phyloP scores from a whole-genome alignment of 116 monocot species.

The Thalassia testudinum region DNA sequence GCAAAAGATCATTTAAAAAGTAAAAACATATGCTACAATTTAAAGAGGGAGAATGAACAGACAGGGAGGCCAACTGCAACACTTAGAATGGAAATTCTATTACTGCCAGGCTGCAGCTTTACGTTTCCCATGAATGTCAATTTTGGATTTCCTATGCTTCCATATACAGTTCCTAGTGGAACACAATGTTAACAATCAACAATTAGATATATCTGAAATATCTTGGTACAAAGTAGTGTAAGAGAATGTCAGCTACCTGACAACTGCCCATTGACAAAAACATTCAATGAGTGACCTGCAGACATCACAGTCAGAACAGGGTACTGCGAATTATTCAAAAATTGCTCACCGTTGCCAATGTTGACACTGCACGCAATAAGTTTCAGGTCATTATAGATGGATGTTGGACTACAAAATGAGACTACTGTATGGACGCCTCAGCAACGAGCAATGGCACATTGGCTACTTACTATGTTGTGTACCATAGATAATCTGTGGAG shows the following conservation, averaged over 20 bases:
- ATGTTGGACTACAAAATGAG: too few species aligned
- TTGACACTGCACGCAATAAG: slow-evolving; percentile 36
- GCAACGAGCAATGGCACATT: not conserved
- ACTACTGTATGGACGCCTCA: too few species aligned
- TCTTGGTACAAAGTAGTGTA: not conserved
- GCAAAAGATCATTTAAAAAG: not conserved
- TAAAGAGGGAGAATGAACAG: not conserved
- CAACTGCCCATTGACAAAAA: slow-evolving; percentile 66
- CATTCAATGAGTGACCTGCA: slow-evolving; percentile 87
- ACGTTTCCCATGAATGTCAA: slow-evolving; percentile 49
- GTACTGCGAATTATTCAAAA: slow-evolving; percentile 42
- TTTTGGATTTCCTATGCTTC: slow-evolving; percentile 47
- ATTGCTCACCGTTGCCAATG: slow-evolving; percentile 52
- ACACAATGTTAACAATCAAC: not conserved
- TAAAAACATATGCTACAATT: not conserved
- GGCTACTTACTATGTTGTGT: slow-evolving; percentile 66
- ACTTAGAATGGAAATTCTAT: slow-evolving; percentile 79
- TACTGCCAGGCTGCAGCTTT: slow-evolving; percentile 66
- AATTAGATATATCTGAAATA: not conserved
- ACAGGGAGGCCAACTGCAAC: slow-evolving; percentile 84
- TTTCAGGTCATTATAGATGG: too few species aligned
- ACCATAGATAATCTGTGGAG: slow-evolving; percentile 67
- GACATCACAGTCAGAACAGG: slow-evolving; percentile 65
- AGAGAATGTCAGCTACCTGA: slow-evolving; percentile 25
- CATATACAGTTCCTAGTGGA: slow-evolving; percentile 59